Conservation (phyloP, 805 yeast genomes). For the Saccharomycopsis fodiens region DNA sequence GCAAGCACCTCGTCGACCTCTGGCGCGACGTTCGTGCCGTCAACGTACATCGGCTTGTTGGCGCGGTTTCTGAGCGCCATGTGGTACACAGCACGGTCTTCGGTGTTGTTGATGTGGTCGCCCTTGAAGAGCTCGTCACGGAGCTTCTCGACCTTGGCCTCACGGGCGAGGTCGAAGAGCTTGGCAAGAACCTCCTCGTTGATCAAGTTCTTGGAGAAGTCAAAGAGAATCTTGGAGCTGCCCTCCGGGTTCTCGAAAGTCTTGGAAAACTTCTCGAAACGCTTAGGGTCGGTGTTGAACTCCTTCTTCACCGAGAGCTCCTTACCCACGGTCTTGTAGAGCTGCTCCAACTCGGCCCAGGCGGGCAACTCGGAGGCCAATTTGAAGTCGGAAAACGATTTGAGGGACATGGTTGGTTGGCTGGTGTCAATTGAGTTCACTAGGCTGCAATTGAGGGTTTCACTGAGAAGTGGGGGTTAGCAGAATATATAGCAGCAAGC, state of each 20-base stretch:
- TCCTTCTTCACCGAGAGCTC: constrained; percentile 67
- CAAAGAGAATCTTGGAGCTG: constrained; percentile 75
- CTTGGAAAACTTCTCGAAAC: constrained; percentile 71
- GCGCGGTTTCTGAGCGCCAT: constrained; percentile 94
- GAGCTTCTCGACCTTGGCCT: constrained; percentile 78
- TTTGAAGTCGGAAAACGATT: constrained; percentile 41
- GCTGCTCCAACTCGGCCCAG: constrained; percentile 68
- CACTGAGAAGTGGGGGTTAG: too few relatives aligned
- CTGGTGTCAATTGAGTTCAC: background rate
- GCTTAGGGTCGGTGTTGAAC: constrained; percentile 62
- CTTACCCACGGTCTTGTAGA: constrained; percentile 67
- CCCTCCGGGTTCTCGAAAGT: constrained; percentile 81
- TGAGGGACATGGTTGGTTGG: constrained; percentile 21
- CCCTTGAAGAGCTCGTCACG: constrained; percentile 92
- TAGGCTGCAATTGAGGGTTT: too few relatives aligned
- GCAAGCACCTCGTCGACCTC: constrained; percentile 87
- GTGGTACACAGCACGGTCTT: constrained; percentile 95
- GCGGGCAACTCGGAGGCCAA: constrained; percentile 71
- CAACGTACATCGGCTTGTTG: constrained; percentile 76
- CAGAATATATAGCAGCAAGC: too few relatives aligned
- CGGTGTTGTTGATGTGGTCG: constrained; percentile 90
- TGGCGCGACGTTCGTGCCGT: constrained; percentile 81
- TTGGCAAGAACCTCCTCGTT: constrained; percentile 70
- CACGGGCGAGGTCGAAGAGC: constrained; percentile 75
- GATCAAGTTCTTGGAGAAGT: constrained; percentile 89